These are phyloP conservation scores for Eucalyptus sp. DNA, from an alignment of 345 rosid species.

Conservation along the genomic window DNA sequence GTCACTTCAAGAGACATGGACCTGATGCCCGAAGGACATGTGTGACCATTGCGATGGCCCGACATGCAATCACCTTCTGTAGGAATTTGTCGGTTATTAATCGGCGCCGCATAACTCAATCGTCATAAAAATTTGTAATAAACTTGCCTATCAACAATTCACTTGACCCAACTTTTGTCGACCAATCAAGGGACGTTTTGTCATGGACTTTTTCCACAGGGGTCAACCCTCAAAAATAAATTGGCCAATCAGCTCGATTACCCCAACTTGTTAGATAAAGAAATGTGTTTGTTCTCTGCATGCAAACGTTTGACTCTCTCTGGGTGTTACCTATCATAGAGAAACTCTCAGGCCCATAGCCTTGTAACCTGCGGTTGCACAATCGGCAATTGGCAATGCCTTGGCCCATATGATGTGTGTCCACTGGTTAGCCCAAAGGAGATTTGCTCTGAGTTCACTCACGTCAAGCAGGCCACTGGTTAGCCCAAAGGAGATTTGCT, in stretches of 20 bases:
- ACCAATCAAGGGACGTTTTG: not conserved
- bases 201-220: not conserved
- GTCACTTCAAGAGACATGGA: not conserved
- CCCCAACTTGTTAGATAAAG: not conserved
- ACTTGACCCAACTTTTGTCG: not conserved
- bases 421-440: not conserved
- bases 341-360: not conserved
- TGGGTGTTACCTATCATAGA: not conserved
- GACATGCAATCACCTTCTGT: not conserved
- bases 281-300: not conserved
- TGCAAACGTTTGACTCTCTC: not conserved
- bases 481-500: not conserved
- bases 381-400: not conserved
- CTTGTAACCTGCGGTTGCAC: not conserved
- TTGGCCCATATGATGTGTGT: not conserved
- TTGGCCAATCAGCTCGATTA: not conserved
- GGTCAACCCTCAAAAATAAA: not conserved
- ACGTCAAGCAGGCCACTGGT: too few relatives aligned
- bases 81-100: not conserved
- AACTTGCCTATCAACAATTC: not conserved
- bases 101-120: not conserved
- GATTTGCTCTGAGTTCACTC: not conserved
- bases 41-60: not conserved
- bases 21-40: not conserved
- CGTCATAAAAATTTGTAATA: too few relatives aligned